Evolutionary conservation across 1,139 yeast species (phyloP).

Genomic region (Komagataea norvegica): DNA sequence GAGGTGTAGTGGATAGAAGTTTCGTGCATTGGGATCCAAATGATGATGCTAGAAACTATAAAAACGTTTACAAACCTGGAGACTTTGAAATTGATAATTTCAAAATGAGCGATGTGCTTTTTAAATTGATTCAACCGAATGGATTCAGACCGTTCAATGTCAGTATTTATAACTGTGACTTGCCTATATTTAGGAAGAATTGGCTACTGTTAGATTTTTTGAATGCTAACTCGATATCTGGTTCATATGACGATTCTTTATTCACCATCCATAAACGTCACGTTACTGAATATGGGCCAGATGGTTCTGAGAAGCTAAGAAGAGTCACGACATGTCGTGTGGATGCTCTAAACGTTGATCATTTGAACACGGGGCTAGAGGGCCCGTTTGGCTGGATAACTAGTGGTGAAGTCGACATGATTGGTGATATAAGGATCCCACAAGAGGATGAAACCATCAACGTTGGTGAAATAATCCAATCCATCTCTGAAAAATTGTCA

Average conservation of each 20-base stretch:
- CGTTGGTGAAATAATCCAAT: conserved; percentile 21
- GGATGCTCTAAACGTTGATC: conserved; percentile 82
- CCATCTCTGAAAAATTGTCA: conserved; percentile 20
- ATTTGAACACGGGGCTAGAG: conserved; percentile 78
- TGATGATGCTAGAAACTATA: conserved; percentile 79
- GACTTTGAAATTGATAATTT: conserved; percentile 89
- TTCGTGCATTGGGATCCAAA: conserved; percentile 79
- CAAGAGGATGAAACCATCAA: conserved; percentile 37
- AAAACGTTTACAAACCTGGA: conserved; percentile 71
- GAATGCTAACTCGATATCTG: conserved; percentile 81
- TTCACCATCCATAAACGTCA: conserved; percentile 75
- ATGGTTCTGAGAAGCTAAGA: conserved; percentile 39
- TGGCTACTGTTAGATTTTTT: conserved; percentile 88
- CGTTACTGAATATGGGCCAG: conserved; percentile 18
- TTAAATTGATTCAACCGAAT: conserved; percentile 76
- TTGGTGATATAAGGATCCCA: conserved; percentile 85
- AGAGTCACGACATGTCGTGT: conserved; percentile 75
- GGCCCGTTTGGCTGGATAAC: conserved; percentile 99
- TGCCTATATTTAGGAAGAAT: conserved; percentile 76
- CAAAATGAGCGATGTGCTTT: conserved; percentile 76
- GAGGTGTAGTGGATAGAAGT: conserved; percentile 90
- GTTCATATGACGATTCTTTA: conserved; percentile 87
- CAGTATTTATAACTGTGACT: conserved; percentile 79
- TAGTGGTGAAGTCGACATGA: conserved; percentile 84
- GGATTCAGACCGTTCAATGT: conserved; percentile 81